Base-by-base conservation (phyloP, 164 flowering plant species). In the Chimonanthus praecox region DNA sequence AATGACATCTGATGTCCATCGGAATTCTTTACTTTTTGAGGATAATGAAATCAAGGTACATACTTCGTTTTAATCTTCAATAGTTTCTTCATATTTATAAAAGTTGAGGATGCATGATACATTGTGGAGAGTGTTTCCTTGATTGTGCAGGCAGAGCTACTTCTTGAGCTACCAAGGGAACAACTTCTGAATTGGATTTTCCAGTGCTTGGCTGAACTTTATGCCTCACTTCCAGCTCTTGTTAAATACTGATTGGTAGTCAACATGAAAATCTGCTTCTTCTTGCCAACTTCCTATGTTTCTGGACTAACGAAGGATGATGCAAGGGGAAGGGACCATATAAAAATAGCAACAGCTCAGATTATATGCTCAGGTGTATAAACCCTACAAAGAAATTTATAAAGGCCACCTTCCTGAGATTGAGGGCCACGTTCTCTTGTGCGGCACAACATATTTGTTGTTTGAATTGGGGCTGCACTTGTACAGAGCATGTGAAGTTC, bases 171-270 rank as follows among this genome's bases (percentile, higher is more conserved):
- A 67, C 99, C 99, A 47, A 84, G 82, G 69, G 97, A 91, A 74
- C 97, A 92, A 73, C 88, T 95, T 43, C 92, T 94, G 9, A 88
- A 87, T 71, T 94, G 99, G 97, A 82, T 89, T 73, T 94, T 92
- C 75, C 94, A 91, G 50, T 92, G 97, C 84, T 78, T 92, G 78
- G 84, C 85, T 10, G 99, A 91, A 82, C 89, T 94, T 51, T 85
- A 94, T 84, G 84, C 95, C 67, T 82, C 92, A 15, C 71, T 94
- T 74, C 99, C 99, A 10, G 87, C 94, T 48, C 87, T 95, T 47
- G 88, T 95, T 49, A 95, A 89, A 77, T 93, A 85, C 82, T 95
- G 87, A 84, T 58, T 75, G 54, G 13, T 60, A 6, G 8, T 10
- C 43, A 64, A 7, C 3, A 20, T 4, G n/a, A 47, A 46, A 13